Evolutionary conservation across 306 rosid genomes (phyloP).

Genomic region (Fragaria iinumae): DNA sequence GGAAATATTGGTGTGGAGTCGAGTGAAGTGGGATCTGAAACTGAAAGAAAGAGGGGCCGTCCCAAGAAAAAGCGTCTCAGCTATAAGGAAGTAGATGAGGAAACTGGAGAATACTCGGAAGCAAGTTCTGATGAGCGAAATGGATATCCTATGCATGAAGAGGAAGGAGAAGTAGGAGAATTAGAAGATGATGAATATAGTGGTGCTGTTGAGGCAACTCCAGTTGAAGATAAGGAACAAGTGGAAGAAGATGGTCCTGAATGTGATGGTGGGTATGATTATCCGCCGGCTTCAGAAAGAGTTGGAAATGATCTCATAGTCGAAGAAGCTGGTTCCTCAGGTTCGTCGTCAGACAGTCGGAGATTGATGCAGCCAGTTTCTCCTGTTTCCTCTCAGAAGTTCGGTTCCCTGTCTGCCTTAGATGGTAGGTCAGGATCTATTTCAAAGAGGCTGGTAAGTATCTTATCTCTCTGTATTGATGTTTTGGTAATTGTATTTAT

Average conservation of each 20-base stretch:
- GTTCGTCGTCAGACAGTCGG: conserved; percentile 72
- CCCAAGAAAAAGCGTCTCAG: conserved; percentile 66
- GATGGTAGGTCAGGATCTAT: conserved; percentile 77
- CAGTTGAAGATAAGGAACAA: conserved; percentile 47
- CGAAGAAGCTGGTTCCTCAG: conserved; percentile 75
- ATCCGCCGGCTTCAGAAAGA: conserved; percentile 54
- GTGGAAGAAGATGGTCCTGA: conserved; percentile 58
- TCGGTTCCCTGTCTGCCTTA: conserved; percentile 86
- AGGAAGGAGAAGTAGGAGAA: conserved; percentile 83
- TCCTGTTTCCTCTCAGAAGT: conserved; percentile 82
- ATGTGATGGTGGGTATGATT: conserved; percentile 56
- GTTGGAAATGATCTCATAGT: conserved; percentile 46
- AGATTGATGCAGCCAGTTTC: conserved; percentile 54
- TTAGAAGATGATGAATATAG: conserved; percentile 78
- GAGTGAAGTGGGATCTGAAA: conserved; percentile 69
- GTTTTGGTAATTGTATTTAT: conserved; percentile 17
- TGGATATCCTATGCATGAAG: conserved; percentile 76
- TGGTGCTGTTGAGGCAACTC: conserved; percentile 66
- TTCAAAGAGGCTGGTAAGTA: conserved; percentile 67
- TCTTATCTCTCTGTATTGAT: conserved; percentile 32
- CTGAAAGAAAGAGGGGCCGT: conserved; percentile 80
- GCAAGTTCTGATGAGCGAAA: conserved; percentile 85
- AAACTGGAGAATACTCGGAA: conserved; percentile 74
- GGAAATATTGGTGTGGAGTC: conserved; percentile 54
- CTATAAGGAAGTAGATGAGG: conserved; percentile 93